Evolutionary conservation across 1,139 yeast genomes (phyloP).

Genomic region (Blastobotrys raffinosifermentans): DNA sequence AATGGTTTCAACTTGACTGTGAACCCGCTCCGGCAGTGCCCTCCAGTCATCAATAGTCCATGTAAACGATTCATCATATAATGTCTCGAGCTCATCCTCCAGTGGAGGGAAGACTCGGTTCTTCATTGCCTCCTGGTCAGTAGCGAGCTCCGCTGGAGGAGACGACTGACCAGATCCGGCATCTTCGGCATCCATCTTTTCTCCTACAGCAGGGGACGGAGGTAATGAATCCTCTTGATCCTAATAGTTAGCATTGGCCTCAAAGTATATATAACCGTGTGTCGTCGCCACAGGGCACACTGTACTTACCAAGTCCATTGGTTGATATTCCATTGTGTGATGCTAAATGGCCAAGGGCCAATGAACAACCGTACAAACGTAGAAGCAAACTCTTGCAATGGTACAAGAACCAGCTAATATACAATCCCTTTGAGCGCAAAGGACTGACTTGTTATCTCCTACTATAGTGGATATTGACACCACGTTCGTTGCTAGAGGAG

Average conservation of each 20-base stretch:
- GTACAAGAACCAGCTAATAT: too few relatives aligned
- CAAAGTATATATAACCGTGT: neutral
- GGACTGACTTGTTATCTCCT: too few relatives aligned
- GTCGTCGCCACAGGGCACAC: too few relatives aligned
- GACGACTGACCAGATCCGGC: too few relatives aligned
- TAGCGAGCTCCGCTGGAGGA: slow-evolving; percentile 2
- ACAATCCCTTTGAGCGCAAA: too few relatives aligned
- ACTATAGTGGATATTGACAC: too few relatives aligned
- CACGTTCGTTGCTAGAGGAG: too few relatives aligned
- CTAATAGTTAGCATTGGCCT: neutral
- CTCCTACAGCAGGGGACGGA: slow-evolving; percentile 2
- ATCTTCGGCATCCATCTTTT: slow-evolving; percentile 9
- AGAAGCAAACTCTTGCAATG: too few relatives aligned
- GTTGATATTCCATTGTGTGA: slow-evolving; percentile 11
- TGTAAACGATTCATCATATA: slow-evolving; percentile 41
- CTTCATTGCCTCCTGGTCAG: slow-evolving; percentile 23
- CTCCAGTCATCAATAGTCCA: slow-evolving; percentile 76
- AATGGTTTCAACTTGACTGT: slow-evolving; percentile 50
- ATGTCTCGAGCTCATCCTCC: slow-evolving; percentile 35
- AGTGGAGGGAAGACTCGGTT: slow-evolving; percentile 24
- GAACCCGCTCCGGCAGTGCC: slow-evolving; percentile 35
- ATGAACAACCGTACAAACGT: too few relatives aligned
- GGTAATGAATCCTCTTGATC: neutral
- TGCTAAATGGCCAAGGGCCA: too few relatives aligned
- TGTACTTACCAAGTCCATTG: slow-evolving; percentile 17